Conservation (phyloP, 805 yeast genomes). For the Starmerella geochares region DNA sequence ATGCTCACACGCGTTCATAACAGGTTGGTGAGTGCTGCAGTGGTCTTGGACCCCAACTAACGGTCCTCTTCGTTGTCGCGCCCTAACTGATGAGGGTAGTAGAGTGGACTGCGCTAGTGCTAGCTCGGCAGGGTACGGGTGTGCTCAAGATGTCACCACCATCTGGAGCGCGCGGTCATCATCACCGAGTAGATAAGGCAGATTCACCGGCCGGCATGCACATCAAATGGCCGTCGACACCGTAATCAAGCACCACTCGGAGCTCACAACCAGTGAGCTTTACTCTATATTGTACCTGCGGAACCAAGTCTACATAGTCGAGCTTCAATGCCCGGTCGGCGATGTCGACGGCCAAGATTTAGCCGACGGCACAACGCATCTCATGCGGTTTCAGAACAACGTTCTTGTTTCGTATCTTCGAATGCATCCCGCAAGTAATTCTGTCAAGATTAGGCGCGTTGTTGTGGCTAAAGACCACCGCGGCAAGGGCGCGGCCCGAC, state of each 20-base stretch:
- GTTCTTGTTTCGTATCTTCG: slow-evolving; percentile 13
- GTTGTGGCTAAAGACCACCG: slow-evolving; percentile 17
- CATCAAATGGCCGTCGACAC: not conserved
- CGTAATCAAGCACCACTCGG: slow-evolving; percentile 9
- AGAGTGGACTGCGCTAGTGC: not conserved
- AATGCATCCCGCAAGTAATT: slow-evolving; percentile 1
- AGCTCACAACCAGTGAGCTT: slow-evolving; percentile 10
- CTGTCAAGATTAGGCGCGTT: slow-evolving; percentile 20
- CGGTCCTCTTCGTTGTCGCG: too few relatives aligned
- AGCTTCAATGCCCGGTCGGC: slow-evolving; percentile 20
- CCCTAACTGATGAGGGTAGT: too few relatives aligned
- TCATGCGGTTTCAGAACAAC: slow-evolving; percentile 8
- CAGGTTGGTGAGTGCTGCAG: not conserved
- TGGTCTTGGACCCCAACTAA: too few relatives aligned
- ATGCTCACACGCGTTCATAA: slow-evolving; percentile 6
- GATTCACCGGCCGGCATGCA: not conserved
- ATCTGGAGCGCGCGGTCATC: not conserved
- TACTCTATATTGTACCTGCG: slow-evolving; percentile 21
- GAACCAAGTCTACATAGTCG: slow-evolving; percentile 24
- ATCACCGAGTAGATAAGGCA: not conserved
- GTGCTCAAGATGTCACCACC: not conserved
- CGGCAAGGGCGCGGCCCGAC: slow-evolving; percentile 18
- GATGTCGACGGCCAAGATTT: slow-evolving; percentile 24
- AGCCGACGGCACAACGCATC: slow-evolving; percentile 14
- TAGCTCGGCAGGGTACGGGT: not conserved